A percentile compares a stretch with the other conserved stretches of the same genome.
These are phyloP conservation scores for Hamigera avellanea DNA, from an alignment of 495 filamentous ascomycete genomes.

Conservation along the genomic window DNA sequence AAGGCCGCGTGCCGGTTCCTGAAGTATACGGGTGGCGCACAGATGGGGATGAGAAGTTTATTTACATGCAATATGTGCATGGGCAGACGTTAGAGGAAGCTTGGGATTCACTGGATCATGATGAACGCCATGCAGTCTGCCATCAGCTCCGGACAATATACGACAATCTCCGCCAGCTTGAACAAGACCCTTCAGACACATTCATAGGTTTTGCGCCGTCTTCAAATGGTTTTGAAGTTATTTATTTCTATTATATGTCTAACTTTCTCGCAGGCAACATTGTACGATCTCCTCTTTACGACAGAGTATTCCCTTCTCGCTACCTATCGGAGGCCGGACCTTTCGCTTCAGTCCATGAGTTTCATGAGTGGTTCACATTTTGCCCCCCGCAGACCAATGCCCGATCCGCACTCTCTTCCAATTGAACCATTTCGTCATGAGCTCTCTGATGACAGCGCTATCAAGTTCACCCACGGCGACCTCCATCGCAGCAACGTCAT, in stretches of 20 bases:
- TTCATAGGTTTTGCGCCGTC: too few species aligned
- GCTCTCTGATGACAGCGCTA: conserved; percentile 16
- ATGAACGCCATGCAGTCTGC: conserved; percentile 14
- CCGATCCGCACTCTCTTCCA: conserved; percentile 17
- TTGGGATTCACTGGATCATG: conserved; percentile 13
- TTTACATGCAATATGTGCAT: conserved; percentile 18
- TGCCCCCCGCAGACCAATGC: conserved; percentile 15
- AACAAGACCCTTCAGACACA: conserved; percentile 12
- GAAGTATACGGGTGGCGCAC: conserved; percentile 18
- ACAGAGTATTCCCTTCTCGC: conserved; percentile 13
- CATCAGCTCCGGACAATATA: conserved; percentile 14
- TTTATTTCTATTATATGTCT: too few species aligned
- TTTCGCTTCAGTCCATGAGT: conserved; percentile 13
- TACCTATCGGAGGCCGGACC: conserved; percentile 19
- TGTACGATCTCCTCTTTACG: conserved; percentile 10
- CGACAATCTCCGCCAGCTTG: conserved; percentile 14
- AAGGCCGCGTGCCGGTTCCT: conserved; percentile 13
- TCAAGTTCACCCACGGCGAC: conserved; percentile 36
- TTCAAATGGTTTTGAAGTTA: too few species aligned
- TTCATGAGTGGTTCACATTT: conserved; percentile 20
- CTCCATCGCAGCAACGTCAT: conserved; percentile 36
- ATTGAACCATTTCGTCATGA: conserved; percentile 17
- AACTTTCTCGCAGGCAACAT: conserved; percentile 10
- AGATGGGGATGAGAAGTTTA: conserved; percentile 10
- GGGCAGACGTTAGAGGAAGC: conserved; percentile 12